A percentile compares a stretch with the other conserved stretches of the same genome.
These are phyloP conservation scores for Amylostereum areolatum DNA, from an alignment of 1,284 basidiomycete species.

Conservation along the genomic window DNA sequence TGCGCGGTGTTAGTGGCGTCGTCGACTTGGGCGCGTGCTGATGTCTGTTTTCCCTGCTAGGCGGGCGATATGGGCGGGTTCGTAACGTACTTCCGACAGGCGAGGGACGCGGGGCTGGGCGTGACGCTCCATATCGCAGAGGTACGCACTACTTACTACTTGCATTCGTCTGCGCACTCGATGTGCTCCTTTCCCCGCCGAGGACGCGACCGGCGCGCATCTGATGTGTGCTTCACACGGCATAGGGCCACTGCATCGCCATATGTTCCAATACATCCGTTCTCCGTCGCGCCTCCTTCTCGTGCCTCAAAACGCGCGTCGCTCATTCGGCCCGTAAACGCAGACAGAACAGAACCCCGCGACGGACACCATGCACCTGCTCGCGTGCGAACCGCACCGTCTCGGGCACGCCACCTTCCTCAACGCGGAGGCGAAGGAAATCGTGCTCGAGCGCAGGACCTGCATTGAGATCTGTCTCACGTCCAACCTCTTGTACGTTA, in stretches of 20 bases:
- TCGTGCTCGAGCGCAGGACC: constrained; percentile 54
- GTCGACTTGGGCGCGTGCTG: not conserved
- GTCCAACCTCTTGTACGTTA: constrained; percentile 73
- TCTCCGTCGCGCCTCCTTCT: no score
- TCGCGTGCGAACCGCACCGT: constrained; percentile 61
- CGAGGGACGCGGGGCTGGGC: constrained; percentile 53
- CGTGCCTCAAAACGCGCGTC: no score
- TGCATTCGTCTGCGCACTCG: no score
- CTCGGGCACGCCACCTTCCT: constrained; percentile 83
- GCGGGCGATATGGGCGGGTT: constrained; percentile 55
- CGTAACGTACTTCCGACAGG: constrained; percentile 44
- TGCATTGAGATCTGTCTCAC: constrained; percentile 78
- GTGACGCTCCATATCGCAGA: constrained; percentile 81
- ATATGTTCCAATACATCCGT: no score
- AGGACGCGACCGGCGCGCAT: no score
- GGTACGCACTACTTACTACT: constrained; percentile 28
- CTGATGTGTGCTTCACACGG: no score
- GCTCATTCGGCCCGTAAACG: not conserved
- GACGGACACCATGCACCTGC: constrained; percentile 57
- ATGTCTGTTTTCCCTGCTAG: constrained; percentile 18
- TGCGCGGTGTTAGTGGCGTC: not conserved
- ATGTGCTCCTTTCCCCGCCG: no score
- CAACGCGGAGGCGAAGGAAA: constrained; percentile 47
- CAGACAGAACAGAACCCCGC: constrained; percentile 46
- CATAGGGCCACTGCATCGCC: no score